phyloP scores from a whole-genome alignment of 352 stramenopile species.

The Blastocystis sp. region DNA sequence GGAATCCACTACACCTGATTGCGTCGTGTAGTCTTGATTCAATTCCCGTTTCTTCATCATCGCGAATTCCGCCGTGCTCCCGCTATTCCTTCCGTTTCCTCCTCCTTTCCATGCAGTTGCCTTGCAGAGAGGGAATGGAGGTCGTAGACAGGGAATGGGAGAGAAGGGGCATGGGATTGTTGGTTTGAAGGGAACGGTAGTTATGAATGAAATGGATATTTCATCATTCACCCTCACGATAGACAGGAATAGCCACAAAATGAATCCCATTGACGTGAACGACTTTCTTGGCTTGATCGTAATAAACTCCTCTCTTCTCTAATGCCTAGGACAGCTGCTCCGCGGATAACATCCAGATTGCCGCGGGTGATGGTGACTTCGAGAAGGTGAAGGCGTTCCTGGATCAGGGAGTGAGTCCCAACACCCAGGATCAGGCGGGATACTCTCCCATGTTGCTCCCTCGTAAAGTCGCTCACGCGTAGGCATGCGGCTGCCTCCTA shows the following conservation, averaged over 20 bases:
- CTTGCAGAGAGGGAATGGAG: no score
- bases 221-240: no score
- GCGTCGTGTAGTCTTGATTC: background rate
- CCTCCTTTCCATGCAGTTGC: background rate
- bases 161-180: no score
- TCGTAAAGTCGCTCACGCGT: background rate
- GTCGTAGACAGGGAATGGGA: no score
- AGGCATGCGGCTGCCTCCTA: conserved; percentile 47
- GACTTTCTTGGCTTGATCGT: conserved; percentile 37
- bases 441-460: conserved; percentile 19
- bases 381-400: conserved; percentile 8
- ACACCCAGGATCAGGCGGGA: conserved; percentile 2
- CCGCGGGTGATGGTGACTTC: conserved; percentile 23
- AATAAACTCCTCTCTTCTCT: background rate
- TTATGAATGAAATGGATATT: no score
- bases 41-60: background rate
- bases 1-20: background rate
- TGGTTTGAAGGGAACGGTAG: no score
- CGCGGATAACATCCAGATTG: conserved; percentile 33
- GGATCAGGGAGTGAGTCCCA: conserved; percentile 46
- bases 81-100: background rate
- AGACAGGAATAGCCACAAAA: background rate
- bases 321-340: conserved; percentile 10
- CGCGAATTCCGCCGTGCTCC: background rate
- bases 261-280: conserved; percentile 19